Base-by-base conservation (phyloP, 1,284 basidiomycete genomes). In the Trichosporon ovoides region DNA sequence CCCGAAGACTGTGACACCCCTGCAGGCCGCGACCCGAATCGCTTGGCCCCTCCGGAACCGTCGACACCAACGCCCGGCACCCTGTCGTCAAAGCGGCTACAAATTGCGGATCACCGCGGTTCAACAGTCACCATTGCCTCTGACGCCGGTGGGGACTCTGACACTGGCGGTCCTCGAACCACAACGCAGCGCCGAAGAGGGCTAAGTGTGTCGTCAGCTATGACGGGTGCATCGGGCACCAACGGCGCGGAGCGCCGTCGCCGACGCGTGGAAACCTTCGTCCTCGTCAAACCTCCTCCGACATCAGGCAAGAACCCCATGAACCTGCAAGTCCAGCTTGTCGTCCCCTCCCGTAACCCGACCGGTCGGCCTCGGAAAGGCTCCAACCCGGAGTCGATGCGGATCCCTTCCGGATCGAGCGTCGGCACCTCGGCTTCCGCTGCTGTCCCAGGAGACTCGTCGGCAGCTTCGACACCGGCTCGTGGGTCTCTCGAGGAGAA, bases 251-350 rank as follows among this genome's bases (percentile, higher is more conserved):
- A 35, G 34, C 43, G 43, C 28, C 43, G 43, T 7, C 18, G 40
- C 55, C 60, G 57, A 58, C 59, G 24, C 10, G 31, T 36, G 14
- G 10, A 93, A 89, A 89, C 87, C 0, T 91, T 91, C 46, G 69
- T 77, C 20, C 74, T 77, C 18, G 74, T 77, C 62, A 69, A 70
- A 56, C 75, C 75, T 7, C 74, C 74, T 10, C 73, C 75, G 1
- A 91, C 91, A 1, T 88, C 91, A 0, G 84, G 87, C 14, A 89
- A 88, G 66, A 91, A 96, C 67, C 90, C 92, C 0, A 81, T 95
- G 51, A 96, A 95, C 73, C 82, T 97, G 1, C 94, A 97, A 73
- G 87, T 97, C 6, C 94, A 97, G 75, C 85, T 97, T 33, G 87
- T 96, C 10, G 74, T 76, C 43, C 67, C 51, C 5, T 53, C 55